phyloP scores from a whole-genome alignment of 345 rosid species.

The Pistacia atlantica region DNA sequence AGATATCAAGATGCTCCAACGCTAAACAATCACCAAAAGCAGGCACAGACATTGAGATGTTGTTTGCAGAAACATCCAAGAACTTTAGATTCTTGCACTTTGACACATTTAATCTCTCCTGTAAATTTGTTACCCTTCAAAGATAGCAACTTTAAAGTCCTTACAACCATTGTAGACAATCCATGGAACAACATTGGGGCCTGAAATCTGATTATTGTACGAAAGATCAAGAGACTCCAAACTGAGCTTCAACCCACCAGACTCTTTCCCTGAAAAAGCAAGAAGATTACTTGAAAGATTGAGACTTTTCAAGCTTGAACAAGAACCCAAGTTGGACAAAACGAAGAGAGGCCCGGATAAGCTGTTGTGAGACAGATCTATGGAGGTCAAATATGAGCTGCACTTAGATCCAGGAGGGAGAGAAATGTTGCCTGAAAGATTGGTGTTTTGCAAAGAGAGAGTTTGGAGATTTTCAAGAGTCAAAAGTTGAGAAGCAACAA shows the following conservation, averaged over 20 bases:
- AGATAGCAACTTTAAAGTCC: constrained; percentile 47
- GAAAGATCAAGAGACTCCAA: constrained; percentile 83
- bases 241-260: constrained; percentile 51
- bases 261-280: constrained; percentile 41
- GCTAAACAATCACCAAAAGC: constrained; percentile 67
- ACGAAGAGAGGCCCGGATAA: constrained; percentile 62
- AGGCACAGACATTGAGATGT: constrained; percentile 55
- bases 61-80: constrained; percentile 75
- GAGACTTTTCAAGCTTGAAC: constrained; percentile 53
- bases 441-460: constrained; percentile 44
- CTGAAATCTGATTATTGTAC: constrained; percentile 58
- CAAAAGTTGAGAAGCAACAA: constrained; percentile 57
- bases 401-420: constrained; percentile 63
- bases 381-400: constrained; percentile 50
- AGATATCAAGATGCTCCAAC: constrained; percentile 72
- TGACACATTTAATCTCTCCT: constrained; percentile 74
- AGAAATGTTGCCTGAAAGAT: constrained; percentile 66
- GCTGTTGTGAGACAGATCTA: constrained; percentile 78
- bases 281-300: constrained; percentile 67
- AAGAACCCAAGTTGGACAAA: constrained; percentile 51
- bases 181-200: constrained; percentile 48
- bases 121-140: constrained; percentile 61
- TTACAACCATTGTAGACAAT: constrained; percentile 53
- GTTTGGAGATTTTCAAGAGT: constrained; percentile 56
- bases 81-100: constrained; percentile 53